Evolutionary conservation across 306 rosid species (phyloP), one percentile per base, ranked within the genome.

Genomic region (Cucurbita maxima): DNA sequence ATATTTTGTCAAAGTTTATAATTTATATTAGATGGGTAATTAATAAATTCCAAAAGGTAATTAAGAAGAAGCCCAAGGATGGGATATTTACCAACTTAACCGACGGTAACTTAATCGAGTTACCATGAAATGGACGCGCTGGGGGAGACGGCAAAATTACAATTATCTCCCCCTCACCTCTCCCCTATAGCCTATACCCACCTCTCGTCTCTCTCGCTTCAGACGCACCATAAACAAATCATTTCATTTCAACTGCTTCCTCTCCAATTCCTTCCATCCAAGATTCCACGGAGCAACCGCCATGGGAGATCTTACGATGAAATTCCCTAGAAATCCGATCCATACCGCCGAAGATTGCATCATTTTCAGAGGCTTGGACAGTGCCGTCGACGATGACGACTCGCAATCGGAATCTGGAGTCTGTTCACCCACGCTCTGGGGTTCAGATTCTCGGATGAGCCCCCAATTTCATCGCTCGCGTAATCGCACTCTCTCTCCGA

Each of bases 371-470:
- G 44, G 56, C 3, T 20, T 41, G 70, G 22, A 45, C 41, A 43
- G 55, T 19, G 73, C 55, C 7, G 44, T 3, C 11, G 70, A 34
- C 11, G 71, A 45, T 5, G 50, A 45, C 14, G 50, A 45, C 14
- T 48, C 54, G 3, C 56, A 44, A 34, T 59, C 56, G 19, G 86
- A 79, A 10, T 83, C 93, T 8, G 90, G 86, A 1, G 72, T 83
- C 58, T 73, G 75, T 77, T 89, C 96, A 5, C 90, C 95, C n/a
- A 85, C 92, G 53, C 70, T 89, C 14, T 85, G 96, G 96, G 82
- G 43, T 16, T 37, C 79, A 19, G 82, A 73, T 41, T 81, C 88
- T 18, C 71, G 79, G 0, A 76, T 62, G 7, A 85, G 80, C 77
- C 87, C 88, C 6, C 78, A 68, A 12, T 83, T 59, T 12, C 61